Evolutionary conservation across 495 filamentous ascomycete species (phyloP).

Genomic region (Cladorrhinum samala): DNA sequence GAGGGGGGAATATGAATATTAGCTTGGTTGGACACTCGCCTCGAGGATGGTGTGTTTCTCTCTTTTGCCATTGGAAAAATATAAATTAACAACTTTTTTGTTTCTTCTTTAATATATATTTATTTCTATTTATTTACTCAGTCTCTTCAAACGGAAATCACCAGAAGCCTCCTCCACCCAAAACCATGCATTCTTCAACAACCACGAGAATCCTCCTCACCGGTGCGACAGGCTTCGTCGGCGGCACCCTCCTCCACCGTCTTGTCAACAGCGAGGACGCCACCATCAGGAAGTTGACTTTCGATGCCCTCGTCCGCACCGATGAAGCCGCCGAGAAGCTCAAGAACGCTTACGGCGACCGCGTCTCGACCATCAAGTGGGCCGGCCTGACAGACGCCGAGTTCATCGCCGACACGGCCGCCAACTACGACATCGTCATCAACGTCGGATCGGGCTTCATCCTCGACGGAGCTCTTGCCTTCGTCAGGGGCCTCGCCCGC

Average conservation of each 20-base stretch:
- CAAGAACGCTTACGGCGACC: slow-evolving; percentile 9
- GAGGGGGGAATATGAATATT: neutral
- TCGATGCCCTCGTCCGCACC: slow-evolving; percentile 6
- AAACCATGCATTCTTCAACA: no score
- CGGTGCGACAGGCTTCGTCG: slow-evolving; percentile 11
- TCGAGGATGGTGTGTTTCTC: no score
- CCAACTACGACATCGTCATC: slow-evolving; percentile 9
- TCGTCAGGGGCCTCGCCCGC: slow-evolving; percentile 1
- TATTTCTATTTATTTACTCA: no score
- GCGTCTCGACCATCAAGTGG: slow-evolving; percentile 11
- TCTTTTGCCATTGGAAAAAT: no score
- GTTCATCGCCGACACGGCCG: slow-evolving; percentile 1
- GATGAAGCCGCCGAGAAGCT: slow-evolving; percentile 2
- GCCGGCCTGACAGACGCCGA: slow-evolving; percentile 10
- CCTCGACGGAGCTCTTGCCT: neutral
- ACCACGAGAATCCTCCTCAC: slow-evolving; percentile 9
- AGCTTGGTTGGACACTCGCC: no score
- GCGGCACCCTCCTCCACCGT: slow-evolving; percentile 7
- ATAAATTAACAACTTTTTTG: no score
- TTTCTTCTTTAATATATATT: neutral
- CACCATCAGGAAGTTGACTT: neutral
- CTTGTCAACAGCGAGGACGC: slow-evolving; percentile 4
- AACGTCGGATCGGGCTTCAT: slow-evolving; percentile 9
- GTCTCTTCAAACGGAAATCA: no score
- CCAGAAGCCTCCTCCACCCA: no score